A percentile compares a stretch with the other conserved stretches of the same genome.
These are phyloP conservation scores for Sporothrix protearum DNA, from an alignment of 2,329 filamentous ascomycete genomes.

Conservation along the genomic window DNA sequence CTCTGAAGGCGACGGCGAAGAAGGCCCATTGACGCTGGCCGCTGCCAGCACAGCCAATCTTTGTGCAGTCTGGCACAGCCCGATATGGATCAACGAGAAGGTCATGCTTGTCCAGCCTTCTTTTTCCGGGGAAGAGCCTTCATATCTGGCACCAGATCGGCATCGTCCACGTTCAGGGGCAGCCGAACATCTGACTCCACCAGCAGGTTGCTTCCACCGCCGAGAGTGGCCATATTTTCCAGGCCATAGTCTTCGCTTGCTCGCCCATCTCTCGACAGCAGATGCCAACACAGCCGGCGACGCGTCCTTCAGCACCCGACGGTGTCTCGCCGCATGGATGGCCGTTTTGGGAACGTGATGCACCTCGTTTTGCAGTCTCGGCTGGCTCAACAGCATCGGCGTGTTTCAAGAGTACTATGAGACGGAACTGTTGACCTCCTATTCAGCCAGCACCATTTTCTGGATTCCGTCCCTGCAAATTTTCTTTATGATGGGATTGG, in stretches of 20 bases:
- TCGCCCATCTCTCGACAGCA: background rate
- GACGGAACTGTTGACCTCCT: slow-evolving; percentile 39
- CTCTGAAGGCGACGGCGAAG: background rate
- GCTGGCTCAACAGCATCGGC: slow-evolving; percentile 34
- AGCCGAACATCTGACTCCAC: slow-evolving; percentile 5
- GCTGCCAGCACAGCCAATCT: background rate
- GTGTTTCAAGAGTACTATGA: slow-evolving; percentile 52
- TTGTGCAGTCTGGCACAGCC: background rate
- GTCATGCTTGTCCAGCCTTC: slow-evolving; percentile 13
- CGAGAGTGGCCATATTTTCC: background rate
- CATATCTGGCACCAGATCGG: background rate
- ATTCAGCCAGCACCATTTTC: slow-evolving; percentile 45
- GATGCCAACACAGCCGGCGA: slow-evolving; percentile 13
- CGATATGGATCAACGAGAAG: slow-evolving; percentile 4
- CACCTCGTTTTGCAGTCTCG: slow-evolving; percentile 29
- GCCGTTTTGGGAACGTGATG: slow-evolving; percentile 31
- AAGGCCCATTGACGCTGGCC: background rate
- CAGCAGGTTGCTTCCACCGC: background rate
- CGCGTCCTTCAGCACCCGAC: slow-evolving; percentile 21
- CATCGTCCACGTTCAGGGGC: background rate
- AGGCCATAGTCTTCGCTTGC: slow-evolving; percentile 9
- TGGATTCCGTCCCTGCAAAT: slow-evolving; percentile 53
- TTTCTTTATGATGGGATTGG: slow-evolving; percentile 35
- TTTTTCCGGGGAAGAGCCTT: background rate
- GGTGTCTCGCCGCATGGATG: slow-evolving; percentile 31